Percentiles rank a stretch among this genome's conserved stretches.
phyloP scores from a whole-genome alignment of 768 basidiomycete species.

The Amanita polypyramis region DNA sequence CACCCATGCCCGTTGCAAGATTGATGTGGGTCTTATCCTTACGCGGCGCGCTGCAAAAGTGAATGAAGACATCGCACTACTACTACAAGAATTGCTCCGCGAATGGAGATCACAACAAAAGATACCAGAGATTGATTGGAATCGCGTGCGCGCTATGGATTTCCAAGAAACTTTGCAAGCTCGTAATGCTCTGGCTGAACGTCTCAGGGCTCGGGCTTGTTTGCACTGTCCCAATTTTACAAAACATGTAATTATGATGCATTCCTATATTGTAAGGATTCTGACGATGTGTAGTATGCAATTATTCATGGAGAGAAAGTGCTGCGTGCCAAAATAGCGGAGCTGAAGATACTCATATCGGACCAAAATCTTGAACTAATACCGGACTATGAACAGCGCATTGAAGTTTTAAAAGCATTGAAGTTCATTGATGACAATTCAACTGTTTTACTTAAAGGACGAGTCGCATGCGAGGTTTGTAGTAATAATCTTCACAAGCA shows the following conservation, averaged over 20 bases:
- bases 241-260: slow-evolving; percentile 45
- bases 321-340: slow-evolving; percentile 62
- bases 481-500: neutral
- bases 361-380: slow-evolving; percentile 95
- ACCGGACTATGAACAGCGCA: slow-evolving; percentile 93
- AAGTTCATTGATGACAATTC: slow-evolving; percentile 94
- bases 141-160: slow-evolving; percentile 70
- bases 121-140: slow-evolving; percentile 81
- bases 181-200: slow-evolving; percentile 39
- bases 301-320: slow-evolving; percentile 67
- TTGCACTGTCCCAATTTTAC: slow-evolving; percentile 56
- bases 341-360: slow-evolving; percentile 77
- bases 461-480: slow-evolving; percentile 92
- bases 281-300: slow-evolving; percentile 45
- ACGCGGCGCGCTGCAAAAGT: slow-evolving; percentile 57
- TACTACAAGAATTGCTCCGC: slow-evolving; percentile 37
- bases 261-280: slow-evolving; percentile 3
- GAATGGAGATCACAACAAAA: slow-evolving; percentile 42
- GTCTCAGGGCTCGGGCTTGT: slow-evolving; percentile 38
- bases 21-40: slow-evolving; percentile 61
- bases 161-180: slow-evolving; percentile 76
- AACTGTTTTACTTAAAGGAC: slow-evolving; percentile 90
- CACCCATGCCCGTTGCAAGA: slow-evolving; percentile 27
- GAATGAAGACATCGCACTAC: slow-evolving; percentile 38
- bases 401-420: slow-evolving; percentile 82